Evolutionary conservation across 2,329 filamentous ascomycete genomes (phyloP).

Genomic region (Fusarium miscanthi): DNA sequence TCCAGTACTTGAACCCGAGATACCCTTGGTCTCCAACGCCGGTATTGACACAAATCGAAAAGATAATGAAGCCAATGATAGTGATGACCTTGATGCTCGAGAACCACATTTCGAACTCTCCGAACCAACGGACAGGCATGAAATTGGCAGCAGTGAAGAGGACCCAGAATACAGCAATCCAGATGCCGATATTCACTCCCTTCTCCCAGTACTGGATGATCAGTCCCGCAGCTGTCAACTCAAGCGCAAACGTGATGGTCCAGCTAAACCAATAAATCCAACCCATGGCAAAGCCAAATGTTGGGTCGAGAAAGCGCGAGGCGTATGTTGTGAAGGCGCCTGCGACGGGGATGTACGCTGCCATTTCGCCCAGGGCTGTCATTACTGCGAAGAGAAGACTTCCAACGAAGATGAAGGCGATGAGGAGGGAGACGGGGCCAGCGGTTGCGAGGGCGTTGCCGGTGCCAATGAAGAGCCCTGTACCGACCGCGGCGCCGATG

Average conservation of each 20-base stretch:
- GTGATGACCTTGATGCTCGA: slow-evolving; percentile 69
- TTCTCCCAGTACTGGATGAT: slow-evolving; percentile 71
- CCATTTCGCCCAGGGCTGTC: slow-evolving; percentile 63
- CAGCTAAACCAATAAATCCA: slow-evolving; percentile 75
- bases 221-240: slow-evolving; percentile 67
- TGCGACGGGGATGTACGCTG: slow-evolving; percentile 64
- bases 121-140: slow-evolving; percentile 66
- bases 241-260: slow-evolving; percentile 66
- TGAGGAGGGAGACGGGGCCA: slow-evolving; percentile 23
- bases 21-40: slow-evolving; percentile 65
- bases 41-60: slow-evolving; percentile 58
- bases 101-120: slow-evolving; percentile 72
- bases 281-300: slow-evolving; percentile 66
- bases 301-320: slow-evolving; percentile 64
- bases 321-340: slow-evolving; percentile 66
- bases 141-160: slow-evolving; percentile 68
- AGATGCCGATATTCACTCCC: slow-evolving; percentile 64
- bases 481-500: slow-evolving; percentile 67
- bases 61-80: slow-evolving; percentile 67
- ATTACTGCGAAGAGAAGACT: slow-evolving; percentile 17
- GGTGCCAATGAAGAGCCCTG: slow-evolving; percentile 67
- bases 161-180: slow-evolving; percentile 68
- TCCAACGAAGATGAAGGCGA: slow-evolving; percentile 29
- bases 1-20: slow-evolving; percentile 54
- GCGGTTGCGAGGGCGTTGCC: slow-evolving; percentile 19